Evolutionary conservation across 371 early-diverging fungal genomes (phyloP).

Genomic region (Mycotypha africana): DNA sequence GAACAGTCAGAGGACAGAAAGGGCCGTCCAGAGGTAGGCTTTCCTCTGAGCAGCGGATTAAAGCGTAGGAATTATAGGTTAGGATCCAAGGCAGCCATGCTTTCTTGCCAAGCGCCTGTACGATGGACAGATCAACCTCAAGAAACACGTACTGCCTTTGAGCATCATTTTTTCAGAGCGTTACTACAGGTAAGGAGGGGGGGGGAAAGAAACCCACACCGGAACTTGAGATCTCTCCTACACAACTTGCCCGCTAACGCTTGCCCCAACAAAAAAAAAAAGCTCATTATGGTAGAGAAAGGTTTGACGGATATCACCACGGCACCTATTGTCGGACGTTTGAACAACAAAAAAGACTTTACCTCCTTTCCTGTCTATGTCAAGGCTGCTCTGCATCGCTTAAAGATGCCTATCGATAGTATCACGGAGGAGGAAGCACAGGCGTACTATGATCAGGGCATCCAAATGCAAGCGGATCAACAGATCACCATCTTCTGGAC

Average conservation of each 20-base stretch:
- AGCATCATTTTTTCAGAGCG: constrained; percentile 72
- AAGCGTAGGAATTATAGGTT: constrained; percentile 28
- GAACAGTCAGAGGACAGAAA: constrained; percentile 1
- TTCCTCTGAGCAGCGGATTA: constrained; percentile 45
- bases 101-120: constrained; percentile 80
- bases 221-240: too few relatives aligned
- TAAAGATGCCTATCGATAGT: constrained; percentile 32
- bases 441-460: constrained; percentile 27
- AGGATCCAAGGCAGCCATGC: constrained; percentile 71
- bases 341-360: constrained; percentile 50
- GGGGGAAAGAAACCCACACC: too few relatives aligned
- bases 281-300: constrained; percentile 49
- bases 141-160: constrained; percentile 53
- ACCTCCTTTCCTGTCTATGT: constrained; percentile 27
- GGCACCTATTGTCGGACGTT: constrained; percentile 55
- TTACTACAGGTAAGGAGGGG: constrained; percentile 58
- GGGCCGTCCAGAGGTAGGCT: constrained; percentile 7
- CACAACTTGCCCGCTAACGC: not conserved
- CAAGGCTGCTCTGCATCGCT: constrained; percentile 29
- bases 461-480: constrained; percentile 35
- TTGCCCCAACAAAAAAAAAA: too few relatives aligned
- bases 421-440: constrained; percentile 39
- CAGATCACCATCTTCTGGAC: constrained; percentile 78
- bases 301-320: constrained; percentile 41
- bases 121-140: constrained; percentile 61